Evolutionary conservation across 768 basidiomycete species (phyloP).

Genomic region (Psilocybe tampanensis): DNA sequence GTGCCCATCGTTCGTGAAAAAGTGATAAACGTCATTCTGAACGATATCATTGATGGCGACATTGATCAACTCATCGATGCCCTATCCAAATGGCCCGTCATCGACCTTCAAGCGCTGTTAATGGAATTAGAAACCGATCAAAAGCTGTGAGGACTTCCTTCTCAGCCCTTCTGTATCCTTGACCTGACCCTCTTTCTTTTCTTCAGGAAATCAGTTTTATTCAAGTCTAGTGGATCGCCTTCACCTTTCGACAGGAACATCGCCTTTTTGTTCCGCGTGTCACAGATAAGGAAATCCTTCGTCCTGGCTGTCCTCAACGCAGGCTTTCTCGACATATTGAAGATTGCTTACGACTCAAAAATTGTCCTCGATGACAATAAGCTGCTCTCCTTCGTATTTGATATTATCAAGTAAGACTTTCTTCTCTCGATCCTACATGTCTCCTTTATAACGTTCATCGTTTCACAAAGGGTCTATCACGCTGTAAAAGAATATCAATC

Average conservation of each 20-base stretch:
- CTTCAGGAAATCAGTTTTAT: not conserved
- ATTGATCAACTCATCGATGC: conserved; percentile 1
- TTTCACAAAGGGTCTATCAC: not conserved
- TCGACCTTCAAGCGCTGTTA: conserved; percentile 1
- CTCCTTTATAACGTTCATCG: too few relatives aligned
- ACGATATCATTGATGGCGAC: conserved; percentile 4
- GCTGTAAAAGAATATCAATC: conserved; percentile 2
- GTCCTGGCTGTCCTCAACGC: conserved; percentile 3
- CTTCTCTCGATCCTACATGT: too few relatives aligned
- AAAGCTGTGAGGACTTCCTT: not conserved
- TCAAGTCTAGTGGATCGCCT: not conserved
- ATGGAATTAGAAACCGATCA: conserved; percentile 8
- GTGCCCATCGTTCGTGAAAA: conserved; percentile 2
- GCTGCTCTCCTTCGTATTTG: conserved; percentile 2
- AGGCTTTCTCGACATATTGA: conserved; percentile 6
- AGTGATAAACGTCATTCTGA: conserved; percentile 5
- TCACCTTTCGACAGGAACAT: conserved; percentile 8
- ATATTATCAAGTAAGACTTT: conserved; percentile 7
- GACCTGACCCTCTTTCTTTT: not conserved
- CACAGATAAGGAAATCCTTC: not conserved
- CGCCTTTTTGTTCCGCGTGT: conserved; percentile 4
- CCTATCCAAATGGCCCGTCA: conserved; percentile 2
- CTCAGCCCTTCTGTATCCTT: not conserved
- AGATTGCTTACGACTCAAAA: conserved; percentile 1
- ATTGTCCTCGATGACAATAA: conserved; percentile 1